Percentiles rank a stretch among this genome's conserved stretches.
Evolutionary conservation across 2,329 filamentous ascomycete species (phyloP).

Genomic region (Arthrocladium fulminans): DNA sequence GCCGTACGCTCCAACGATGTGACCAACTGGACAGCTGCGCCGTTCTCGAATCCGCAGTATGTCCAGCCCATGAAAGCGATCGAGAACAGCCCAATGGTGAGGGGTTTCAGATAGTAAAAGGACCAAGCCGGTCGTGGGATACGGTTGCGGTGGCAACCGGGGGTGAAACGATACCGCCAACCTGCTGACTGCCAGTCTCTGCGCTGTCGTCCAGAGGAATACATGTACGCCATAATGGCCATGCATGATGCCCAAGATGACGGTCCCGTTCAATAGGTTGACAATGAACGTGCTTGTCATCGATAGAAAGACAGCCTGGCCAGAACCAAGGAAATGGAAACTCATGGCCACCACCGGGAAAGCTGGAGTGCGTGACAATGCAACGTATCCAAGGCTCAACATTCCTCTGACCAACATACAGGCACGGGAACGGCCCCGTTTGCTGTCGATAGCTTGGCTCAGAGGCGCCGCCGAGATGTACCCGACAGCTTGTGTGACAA

Average conservation of each 20-base stretch:
- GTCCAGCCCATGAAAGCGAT: conserved; percentile 54
- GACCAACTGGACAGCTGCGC: conserved; percentile 43
- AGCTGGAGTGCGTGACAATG: conserved; percentile 59
- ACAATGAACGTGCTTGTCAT: conserved; percentile 50
- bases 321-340: conserved; percentile 59
- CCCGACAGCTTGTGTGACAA: conserved; percentile 66
- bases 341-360: conserved; percentile 58
- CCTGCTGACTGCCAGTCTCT: no score
- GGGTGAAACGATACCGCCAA: conserved; percentile 54
- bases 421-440: conserved; percentile 46
- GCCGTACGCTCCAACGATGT: conserved; percentile 33
- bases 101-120: conserved; percentile 60
- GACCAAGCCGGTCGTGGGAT: conserved; percentile 55
- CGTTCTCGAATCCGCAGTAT: conserved; percentile 59
- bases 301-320: conserved; percentile 43
- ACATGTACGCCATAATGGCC: conserved; percentile 44
- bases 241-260: conserved; percentile 35
- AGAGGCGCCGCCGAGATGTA: conserved; percentile 65
- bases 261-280: conserved; percentile 44
- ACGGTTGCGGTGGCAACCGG: conserved; percentile 67
- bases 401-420: conserved; percentile 54
- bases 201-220: no score
- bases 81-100: conserved; percentile 51
- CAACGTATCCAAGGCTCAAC: conserved; percentile 52
- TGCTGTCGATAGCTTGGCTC: conserved; percentile 54